Base-by-base conservation (phyloP, 345 rosid genomes). In the Moringa oleifera region DNA sequence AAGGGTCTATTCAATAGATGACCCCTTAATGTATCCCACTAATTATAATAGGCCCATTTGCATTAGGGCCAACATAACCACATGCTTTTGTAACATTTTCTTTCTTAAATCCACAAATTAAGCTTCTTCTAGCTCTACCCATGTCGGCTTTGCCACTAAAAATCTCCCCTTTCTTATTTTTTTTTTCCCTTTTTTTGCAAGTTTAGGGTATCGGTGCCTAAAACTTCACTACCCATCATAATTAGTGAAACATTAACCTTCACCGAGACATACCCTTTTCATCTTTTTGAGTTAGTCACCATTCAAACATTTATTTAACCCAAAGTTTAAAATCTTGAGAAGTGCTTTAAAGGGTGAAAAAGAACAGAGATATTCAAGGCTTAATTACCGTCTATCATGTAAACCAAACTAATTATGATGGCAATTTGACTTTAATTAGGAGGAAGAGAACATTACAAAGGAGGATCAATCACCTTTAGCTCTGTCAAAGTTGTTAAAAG, bases 1-100 rank as follows among this genome's bases (percentile, higher is more conserved):
- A 67, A 9, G 65, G 66, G 76, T 68, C 73, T 41, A 41, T 41
- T 41, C 47, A 54, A 57, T 11, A n/a, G n/a, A 20, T 25, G 76
- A 65, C 71, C 56, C n/a, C 68, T 64, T 62, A 23, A 25, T 68
- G 77, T 53, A 70, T 69, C 66, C 82, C 79, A 71, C 69, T 71
- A 59, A 41, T n/a, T n/a, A n/a, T n/a, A n/a, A 59, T 51, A 61
- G 66, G 28, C 59, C 62, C 69, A 64, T 73, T 60, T 51, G 25
- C 71, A 73, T 62, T 49, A 16, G 31, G 49, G 36, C 65, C 79
- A 75, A 68, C 84, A 73, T 46, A 9, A 54, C 71, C 83, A 75
- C 81, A 73, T 80, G 84, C 77, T 18, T 66, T 71, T 72, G 79
- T 53, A 62, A 47, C n/a, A 10, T 41, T 49, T 20, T 21, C 51